Evolutionary conservation across 345 rosid genomes (phyloP).

Genomic region (Punica granatum): DNA sequence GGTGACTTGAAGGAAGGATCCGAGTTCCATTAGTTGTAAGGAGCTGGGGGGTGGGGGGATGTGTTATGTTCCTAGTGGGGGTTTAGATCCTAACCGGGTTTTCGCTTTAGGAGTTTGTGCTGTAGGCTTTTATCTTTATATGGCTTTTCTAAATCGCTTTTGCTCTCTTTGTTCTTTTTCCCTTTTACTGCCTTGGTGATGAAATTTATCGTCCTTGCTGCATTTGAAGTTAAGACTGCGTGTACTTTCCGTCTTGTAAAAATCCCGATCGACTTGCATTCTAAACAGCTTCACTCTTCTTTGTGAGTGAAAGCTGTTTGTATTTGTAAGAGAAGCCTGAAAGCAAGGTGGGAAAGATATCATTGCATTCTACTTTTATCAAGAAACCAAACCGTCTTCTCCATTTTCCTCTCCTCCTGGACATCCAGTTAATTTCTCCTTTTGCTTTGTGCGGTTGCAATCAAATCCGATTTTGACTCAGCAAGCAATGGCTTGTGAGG

Average conservation of each 20-base stretch:
- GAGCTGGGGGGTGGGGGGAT: not conserved
- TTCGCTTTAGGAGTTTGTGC: constrained; percentile 25
- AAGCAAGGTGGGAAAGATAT: constrained; percentile 20
- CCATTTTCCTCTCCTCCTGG: not conserved
- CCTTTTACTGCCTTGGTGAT: not conserved
- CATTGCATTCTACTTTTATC: not conserved
- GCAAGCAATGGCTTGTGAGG: too few species aligned
- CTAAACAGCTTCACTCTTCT: constrained; percentile 5
- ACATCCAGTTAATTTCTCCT: not conserved
- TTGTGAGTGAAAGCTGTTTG: not conserved
- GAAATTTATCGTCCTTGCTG: constrained; percentile 1
- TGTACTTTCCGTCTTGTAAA: constrained; percentile 14
- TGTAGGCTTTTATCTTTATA: constrained; percentile 8
- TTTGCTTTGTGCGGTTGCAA: too few species aligned
- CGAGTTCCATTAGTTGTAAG: not conserved
- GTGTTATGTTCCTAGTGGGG: constrained; percentile 5
- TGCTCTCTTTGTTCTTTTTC: not conserved
- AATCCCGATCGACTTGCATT: constrained; percentile 8
- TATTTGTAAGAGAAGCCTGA: constrained; percentile 11
- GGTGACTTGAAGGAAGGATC: not conserved
- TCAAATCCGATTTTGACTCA: too few species aligned
- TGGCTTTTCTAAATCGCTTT: constrained; percentile 2
- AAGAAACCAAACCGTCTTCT: too few species aligned
- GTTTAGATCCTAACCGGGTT: constrained; percentile 27
- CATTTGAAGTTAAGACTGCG: constrained; percentile 2